Percentiles rank a stretch among this genome's conserved stretches.
phyloP scores from a whole-genome alignment of 208 protist species.

The Acanthamoeba healyi region DNA sequence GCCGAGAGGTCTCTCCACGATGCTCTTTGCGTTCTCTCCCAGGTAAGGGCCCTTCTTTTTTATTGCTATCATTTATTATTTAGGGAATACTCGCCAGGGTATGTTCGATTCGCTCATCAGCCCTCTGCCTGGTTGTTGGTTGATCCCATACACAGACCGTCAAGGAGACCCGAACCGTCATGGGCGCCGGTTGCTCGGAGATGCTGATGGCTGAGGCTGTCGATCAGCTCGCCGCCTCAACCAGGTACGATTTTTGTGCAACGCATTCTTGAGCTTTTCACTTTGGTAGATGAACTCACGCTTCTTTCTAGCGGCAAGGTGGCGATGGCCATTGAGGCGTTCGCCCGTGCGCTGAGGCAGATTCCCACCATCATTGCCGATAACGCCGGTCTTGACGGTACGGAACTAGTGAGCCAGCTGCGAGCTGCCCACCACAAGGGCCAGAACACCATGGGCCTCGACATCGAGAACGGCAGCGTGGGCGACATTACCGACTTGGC shows the following conservation, averaged over 20 bases:
- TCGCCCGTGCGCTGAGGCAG: conserved; percentile 96
- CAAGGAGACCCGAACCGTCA: conserved; percentile 95
- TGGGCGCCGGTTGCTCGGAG: conserved; percentile 98
- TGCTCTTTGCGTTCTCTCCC: conserved; percentile 98
- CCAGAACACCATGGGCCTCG: conserved; percentile 86
- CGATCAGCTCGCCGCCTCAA: conserved; percentile 94
- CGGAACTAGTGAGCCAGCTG: conserved; percentile 96
- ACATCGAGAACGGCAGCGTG: conserved; percentile 96
- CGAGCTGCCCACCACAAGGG: conserved; percentile 92
- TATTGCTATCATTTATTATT: not conserved
- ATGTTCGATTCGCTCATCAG: too few relatives aligned
- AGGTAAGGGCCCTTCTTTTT: conserved; percentile 77
- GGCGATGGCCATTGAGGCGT: conserved; percentile 94
- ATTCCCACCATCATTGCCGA: conserved; percentile 98
- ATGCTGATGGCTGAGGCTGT: conserved; percentile 99
- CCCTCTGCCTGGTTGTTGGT: too few relatives aligned
- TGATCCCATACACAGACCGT: conserved; percentile 88
- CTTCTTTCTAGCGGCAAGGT: conserved; percentile 89
- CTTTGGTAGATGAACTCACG: too few relatives aligned
- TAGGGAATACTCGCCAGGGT: too few relatives aligned
- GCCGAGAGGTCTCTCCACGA: conserved; percentile 99
- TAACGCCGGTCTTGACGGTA: conserved; percentile 94
- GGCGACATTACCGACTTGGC: conserved; percentile 96
- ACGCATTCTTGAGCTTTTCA: not conserved
- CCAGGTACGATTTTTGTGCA: conserved; percentile 56